These are phyloP conservation scores for Veloboletus limbatus DNA, from an alignment of 1,284 basidiomycete genomes.

Conservation along the genomic window DNA sequence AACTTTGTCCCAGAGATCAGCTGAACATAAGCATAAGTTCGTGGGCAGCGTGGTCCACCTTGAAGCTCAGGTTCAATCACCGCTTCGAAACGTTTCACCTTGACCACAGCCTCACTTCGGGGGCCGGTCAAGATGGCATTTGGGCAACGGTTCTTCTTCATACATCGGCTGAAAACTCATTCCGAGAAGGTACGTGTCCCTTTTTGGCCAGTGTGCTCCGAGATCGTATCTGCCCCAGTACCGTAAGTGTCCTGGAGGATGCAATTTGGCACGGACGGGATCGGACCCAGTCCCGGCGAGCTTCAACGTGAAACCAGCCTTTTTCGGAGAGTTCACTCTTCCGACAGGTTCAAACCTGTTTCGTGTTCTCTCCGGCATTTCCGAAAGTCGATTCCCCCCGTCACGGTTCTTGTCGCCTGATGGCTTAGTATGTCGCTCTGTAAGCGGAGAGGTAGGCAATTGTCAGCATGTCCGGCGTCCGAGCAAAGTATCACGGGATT, in stretches of 20 bases:
- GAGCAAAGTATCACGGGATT: background rate
- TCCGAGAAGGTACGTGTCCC: background rate
- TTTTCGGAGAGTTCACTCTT: background rate
- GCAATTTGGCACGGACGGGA: background rate
- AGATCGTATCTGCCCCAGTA: background rate
- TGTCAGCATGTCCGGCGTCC: background rate
- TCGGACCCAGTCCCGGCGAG: background rate
- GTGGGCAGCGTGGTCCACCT: background rate
- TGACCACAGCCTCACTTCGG: background rate
- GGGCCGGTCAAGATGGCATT: background rate
- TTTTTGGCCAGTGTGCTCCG: background rate
- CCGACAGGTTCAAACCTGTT: background rate
- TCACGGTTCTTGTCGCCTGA: background rate
- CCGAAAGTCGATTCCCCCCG: slow-evolving; percentile 1
- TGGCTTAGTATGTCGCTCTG: background rate
- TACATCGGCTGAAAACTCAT: background rate
- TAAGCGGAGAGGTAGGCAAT: background rate
- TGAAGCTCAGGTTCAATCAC: background rate
- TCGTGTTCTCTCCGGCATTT: background rate
- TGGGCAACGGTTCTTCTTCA: background rate
- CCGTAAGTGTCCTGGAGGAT: background rate
- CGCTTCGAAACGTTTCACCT: background rate
- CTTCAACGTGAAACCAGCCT: background rate
- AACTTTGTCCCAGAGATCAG: too few species aligned
- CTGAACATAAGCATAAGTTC: too few species aligned